Evolutionary conservation across 768 basidiomycete species (phyloP).

Genomic region (Hemileccinum rubropunctum): DNA sequence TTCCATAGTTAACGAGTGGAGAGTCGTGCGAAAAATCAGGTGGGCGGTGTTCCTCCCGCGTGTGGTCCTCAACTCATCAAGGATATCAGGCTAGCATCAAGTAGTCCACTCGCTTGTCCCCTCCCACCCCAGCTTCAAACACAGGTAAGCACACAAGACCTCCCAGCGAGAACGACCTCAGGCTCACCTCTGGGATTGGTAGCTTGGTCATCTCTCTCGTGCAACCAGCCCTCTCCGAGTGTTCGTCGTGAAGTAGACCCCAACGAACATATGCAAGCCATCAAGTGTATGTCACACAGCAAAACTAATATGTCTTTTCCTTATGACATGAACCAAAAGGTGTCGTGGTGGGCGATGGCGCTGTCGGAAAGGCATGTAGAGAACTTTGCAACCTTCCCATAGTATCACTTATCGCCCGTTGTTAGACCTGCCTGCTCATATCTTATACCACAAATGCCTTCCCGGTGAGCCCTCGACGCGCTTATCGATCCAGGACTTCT

Average conservation of each 20-base stretch:
- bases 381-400: slow-evolving; percentile 2
- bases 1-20: slow-evolving; percentile 7
- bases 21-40: slow-evolving; percentile 24
- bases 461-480: slow-evolving; percentile 56
- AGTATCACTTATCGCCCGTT: slow-evolving; percentile 11
- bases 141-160: slow-evolving; percentile 4
- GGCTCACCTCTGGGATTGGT: slow-evolving; percentile 9
- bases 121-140: neutral
- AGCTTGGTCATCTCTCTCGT: slow-evolving; percentile 17
- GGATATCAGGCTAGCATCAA: slow-evolving; percentile 30
- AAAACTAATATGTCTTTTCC: slow-evolving; percentile 25
- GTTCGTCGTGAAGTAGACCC: slow-evolving; percentile 14
- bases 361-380: slow-evolving; percentile 86
- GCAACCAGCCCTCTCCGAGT: slow-evolving; percentile 10
- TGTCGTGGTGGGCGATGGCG: slow-evolving; percentile 98
- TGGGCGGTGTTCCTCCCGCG: slow-evolving; percentile 16
- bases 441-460: slow-evolving; percentile 99
- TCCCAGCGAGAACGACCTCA: slow-evolving; percentile 5
- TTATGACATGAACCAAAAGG: slow-evolving; percentile 47
- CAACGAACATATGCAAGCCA: slow-evolving; percentile 64
- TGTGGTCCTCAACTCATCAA: slow-evolving; percentile 18
- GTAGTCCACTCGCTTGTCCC: slow-evolving; percentile 9
- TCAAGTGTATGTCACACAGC: slow-evolving; percentile 67
- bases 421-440: slow-evolving; percentile 95
- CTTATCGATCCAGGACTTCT: slow-evolving; percentile 15